Evolutionary conservation across 2,329 filamentous ascomycete species (phyloP).

Genomic region (Pseudofabraea citricarpa): DNA sequence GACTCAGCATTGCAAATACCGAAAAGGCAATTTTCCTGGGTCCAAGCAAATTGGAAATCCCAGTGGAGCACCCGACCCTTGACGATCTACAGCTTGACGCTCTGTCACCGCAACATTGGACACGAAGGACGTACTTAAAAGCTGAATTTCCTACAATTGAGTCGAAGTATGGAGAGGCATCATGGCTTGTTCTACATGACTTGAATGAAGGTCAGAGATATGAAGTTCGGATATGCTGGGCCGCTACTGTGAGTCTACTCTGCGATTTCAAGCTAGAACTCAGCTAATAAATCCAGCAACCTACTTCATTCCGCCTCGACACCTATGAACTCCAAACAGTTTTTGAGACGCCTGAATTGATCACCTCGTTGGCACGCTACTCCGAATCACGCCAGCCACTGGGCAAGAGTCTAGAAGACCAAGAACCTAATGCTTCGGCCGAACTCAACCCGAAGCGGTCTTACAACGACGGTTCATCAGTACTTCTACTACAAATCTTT

Average conservation of each 20-base stretch:
- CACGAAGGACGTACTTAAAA: conserved; percentile 58
- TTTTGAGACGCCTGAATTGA: conserved; percentile 56
- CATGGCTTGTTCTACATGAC: conserved; percentile 74
- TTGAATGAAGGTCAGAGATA: conserved; percentile 73
- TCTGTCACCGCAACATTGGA: conserved; percentile 53
- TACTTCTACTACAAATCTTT: conserved; percentile 55
- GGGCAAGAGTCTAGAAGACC: conserved; percentile 10
- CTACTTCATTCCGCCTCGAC: conserved; percentile 70
- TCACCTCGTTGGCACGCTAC: conserved; percentile 60
- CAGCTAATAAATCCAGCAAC: conserved; percentile 57
- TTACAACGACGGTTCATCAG: conserved; percentile 16
- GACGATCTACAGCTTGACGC: conserved; percentile 57
- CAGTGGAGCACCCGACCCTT: conserved; percentile 49
- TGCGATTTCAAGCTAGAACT: conserved; percentile 1
- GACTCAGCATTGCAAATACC: conserved; percentile 60
- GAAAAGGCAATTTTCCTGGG: conserved; percentile 89
- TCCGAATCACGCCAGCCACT: conserved; percentile 43
- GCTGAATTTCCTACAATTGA: conserved; percentile 60
- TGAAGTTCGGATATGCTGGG: conserved; percentile 90
- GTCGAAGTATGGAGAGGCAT: conserved; percentile 51
- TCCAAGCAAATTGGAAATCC: conserved; percentile 53
- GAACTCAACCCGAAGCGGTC: conserved; percentile 5
- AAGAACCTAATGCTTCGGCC: conserved; percentile 8
- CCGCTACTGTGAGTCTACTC: conserved; percentile 68
- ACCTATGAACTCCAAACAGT: conserved; percentile 58